These are phyloP conservation scores for Leccinellum albellum DNA, from an alignment of 768 basidiomycete species.

Conservation along the genomic window DNA sequence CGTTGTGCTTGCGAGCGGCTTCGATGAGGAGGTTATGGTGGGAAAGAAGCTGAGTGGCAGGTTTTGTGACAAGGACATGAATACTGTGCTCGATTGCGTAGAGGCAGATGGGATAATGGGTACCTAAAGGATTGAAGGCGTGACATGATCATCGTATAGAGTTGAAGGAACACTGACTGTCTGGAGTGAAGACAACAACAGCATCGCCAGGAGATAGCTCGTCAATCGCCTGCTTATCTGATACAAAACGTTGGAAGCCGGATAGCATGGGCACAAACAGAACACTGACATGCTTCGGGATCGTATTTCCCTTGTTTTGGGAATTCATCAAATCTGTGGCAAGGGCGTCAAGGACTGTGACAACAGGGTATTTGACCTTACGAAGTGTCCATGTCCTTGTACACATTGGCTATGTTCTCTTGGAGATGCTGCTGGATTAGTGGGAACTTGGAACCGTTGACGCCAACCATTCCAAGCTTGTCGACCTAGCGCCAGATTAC, in stretches of 20 bases:
- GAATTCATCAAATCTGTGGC: slow-evolving; percentile 67
- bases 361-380: slow-evolving; percentile 28
- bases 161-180: slow-evolving; percentile 48
- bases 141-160: background rate
- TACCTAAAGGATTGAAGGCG: slow-evolving; percentile 42
- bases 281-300: slow-evolving; percentile 73
- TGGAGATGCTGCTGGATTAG: slow-evolving; percentile 76
- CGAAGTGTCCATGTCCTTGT: slow-evolving; percentile 85
- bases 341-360: background rate
- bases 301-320: slow-evolving; percentile 68
- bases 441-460: slow-evolving; percentile 85
- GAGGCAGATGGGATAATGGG: slow-evolving; percentile 80
- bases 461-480: slow-evolving; percentile 82
- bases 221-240: slow-evolving; percentile 81
- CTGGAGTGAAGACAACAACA: slow-evolving; percentile 92
- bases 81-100: slow-evolving; percentile 83
- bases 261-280: slow-evolving; percentile 2
- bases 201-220: slow-evolving; percentile 76
- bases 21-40: slow-evolving; percentile 79
- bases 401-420: slow-evolving; percentile 77
- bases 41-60: slow-evolving; percentile 79
- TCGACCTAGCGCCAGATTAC: slow-evolving; percentile 44
- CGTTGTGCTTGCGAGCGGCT: slow-evolving; percentile 73
- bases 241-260: background rate
- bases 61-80: slow-evolving; percentile 91